These are phyloP conservation scores for Populus nigra DNA, from an alignment of 345 rosid genomes.

Conservation along the genomic window DNA sequence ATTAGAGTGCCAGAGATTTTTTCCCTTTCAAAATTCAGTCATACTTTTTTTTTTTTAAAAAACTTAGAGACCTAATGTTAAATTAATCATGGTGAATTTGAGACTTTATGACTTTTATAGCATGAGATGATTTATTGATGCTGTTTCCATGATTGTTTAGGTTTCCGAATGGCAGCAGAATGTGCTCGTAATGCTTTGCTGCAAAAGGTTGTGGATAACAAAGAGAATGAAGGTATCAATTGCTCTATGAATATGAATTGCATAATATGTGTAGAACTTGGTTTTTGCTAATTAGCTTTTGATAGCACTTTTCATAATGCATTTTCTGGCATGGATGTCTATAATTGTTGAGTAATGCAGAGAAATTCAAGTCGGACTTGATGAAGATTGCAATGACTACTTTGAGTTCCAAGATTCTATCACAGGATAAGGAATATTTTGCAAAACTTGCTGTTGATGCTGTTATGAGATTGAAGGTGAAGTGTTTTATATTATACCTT, in stretches of 20 bases:
- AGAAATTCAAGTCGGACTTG: constrained; percentile 76
- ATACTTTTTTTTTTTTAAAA: no score
- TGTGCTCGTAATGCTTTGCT: constrained; percentile 78
- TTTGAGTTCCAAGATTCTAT: constrained; percentile 83
- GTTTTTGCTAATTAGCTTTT: no score
- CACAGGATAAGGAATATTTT: constrained; percentile 93
- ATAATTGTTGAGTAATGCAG: constrained; percentile 45
- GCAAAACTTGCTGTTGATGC: constrained; percentile 91
- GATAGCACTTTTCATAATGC: no score
- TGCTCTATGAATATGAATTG: not conserved
- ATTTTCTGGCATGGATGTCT: no score
- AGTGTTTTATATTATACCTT: not conserved
- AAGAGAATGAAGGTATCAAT: constrained; percentile 65
- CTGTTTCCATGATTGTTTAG: constrained; percentile 37
- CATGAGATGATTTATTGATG: not conserved
- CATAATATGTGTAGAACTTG: no score
- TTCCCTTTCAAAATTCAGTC: no score
- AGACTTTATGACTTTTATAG: not conserved
- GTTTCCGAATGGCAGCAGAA: constrained; percentile 93
- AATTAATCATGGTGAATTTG: constrained; percentile 1
- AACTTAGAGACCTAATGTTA: not conserved
- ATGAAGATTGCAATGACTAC: constrained; percentile 94
- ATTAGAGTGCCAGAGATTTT: no score
- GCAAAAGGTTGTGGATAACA: constrained; percentile 70
- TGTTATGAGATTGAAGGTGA: constrained; percentile 87